Evolutionary conservation across 2,329 filamentous ascomycete genomes (phyloP).

Genomic region (Beauveria rudraprayagi): DNA sequence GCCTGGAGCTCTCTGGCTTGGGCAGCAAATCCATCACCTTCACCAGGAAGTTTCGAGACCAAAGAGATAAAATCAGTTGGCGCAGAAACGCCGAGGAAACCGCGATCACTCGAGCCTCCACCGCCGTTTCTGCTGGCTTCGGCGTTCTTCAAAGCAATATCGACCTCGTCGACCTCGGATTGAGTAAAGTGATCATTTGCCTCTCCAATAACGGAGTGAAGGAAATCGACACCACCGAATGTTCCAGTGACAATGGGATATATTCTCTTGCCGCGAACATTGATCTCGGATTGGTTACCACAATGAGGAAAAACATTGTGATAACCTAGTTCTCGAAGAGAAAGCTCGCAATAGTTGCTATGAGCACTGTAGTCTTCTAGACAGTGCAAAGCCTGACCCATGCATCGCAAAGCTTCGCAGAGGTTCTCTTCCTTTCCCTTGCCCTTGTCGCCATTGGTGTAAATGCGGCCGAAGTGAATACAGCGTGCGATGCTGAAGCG

Average conservation of each 20-base stretch:
- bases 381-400: conserved; percentile 69
- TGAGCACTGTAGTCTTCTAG: conserved; percentile 75
- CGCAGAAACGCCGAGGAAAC: conserved; percentile 33
- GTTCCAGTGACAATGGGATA: conserved; percentile 65
- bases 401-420: conserved; percentile 69
- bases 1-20: conserved; percentile 58
- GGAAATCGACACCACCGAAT: conserved; percentile 77
- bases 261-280: conserved; percentile 53
- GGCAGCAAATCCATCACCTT: conserved; percentile 56
- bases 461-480: conserved; percentile 70
- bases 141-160: conserved; percentile 64
- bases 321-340: conserved; percentile 59
- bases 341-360: conserved; percentile 70
- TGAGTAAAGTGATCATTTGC: conserved; percentile 79
- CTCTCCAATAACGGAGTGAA: conserved; percentile 71
- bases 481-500: conserved; percentile 65
- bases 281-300: conserved; percentile 58
- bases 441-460: conserved; percentile 55
- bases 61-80: conserved; percentile 60
- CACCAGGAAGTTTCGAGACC: conserved; percentile 65
- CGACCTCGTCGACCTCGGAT: conserved; percentile 75
- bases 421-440: conserved; percentile 65
- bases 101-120: conserved; percentile 26
- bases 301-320: conserved; percentile 65
- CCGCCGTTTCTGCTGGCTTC: conserved; percentile 37